Percentiles rank a stretch among this genome's conserved stretches.
These are phyloP conservation scores for Fusarium anthophilum DNA, from an alignment of 2,329 filamentous ascomycete species.

Conservation along the genomic window DNA sequence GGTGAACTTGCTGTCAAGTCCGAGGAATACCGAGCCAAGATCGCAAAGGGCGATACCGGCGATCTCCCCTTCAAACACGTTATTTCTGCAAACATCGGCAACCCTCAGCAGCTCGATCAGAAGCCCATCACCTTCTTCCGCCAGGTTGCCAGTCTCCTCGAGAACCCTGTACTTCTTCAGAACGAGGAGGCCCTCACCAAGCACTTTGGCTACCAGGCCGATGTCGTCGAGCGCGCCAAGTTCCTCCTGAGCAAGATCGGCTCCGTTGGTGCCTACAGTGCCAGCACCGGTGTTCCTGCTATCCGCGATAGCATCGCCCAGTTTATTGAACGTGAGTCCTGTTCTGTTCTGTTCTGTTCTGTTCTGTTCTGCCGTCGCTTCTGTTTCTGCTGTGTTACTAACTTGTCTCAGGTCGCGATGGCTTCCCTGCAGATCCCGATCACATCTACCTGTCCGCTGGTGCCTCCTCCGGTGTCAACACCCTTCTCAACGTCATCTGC, in stretches of 20 bases:
- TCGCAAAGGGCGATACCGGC: conserved; percentile 65
- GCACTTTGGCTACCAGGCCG: conserved; percentile 84
- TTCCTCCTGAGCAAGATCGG: conserved; percentile 83
- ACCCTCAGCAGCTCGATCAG: conserved; percentile 98
- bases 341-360: conserved; percentile 37
- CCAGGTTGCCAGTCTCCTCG: conserved; percentile 90
- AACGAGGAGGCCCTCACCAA: conserved; percentile 82
- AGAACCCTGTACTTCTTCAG: conserved; percentile 87
- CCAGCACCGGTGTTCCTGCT: conserved; percentile 85
- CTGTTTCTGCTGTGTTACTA: not conserved
- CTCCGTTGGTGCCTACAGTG: conserved; percentile 95
- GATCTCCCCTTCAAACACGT: conserved; percentile 86
- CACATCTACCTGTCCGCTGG: conserved; percentile 92
- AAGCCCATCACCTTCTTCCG: conserved; percentile 99
- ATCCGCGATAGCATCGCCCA: conserved; percentile 91
- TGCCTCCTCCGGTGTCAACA: conserved; percentile 94
- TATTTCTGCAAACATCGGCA: conserved; percentile 98
- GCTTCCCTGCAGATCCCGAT: conserved; percentile 80
- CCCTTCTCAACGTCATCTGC: conserved; percentile 89
- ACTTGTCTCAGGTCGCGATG: conserved; percentile 74
- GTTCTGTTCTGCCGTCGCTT: not conserved
- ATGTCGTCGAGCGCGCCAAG: conserved; percentile 86
- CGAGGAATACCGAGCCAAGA: conserved; percentile 83
- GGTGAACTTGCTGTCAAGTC: conserved; percentile 95
- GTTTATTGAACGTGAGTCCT: conserved; percentile 82